phyloP scores from a whole-genome alignment of 371 early-diverging fungal genomes.

The Mucor circinelloides region DNA sequence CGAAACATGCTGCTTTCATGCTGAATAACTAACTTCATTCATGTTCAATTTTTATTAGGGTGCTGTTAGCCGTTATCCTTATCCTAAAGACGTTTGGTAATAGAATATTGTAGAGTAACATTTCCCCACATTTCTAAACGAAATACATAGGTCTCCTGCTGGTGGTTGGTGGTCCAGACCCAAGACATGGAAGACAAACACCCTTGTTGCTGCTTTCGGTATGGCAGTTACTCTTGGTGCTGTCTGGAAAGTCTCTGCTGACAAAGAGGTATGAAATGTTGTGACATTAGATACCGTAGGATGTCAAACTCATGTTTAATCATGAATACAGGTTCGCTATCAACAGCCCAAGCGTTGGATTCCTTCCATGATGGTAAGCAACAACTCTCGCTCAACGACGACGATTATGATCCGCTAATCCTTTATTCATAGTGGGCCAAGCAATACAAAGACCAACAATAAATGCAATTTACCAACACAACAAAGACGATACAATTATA shows the following conservation, averaged over 20 bases:
- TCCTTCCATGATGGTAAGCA: constrained; percentile 74
- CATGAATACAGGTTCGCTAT: constrained; percentile 52
- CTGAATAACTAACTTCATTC: neutral
- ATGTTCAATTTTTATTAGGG: constrained; percentile 12
- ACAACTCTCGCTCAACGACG: neutral
- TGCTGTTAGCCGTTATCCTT: constrained; percentile 55
- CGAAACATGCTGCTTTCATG: neutral
- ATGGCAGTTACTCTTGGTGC: constrained; percentile 64
- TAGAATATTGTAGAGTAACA: neutral
- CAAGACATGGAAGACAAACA: constrained; percentile 81
- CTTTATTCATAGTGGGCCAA: constrained; percentile 64
- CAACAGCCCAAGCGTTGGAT: constrained; percentile 79
- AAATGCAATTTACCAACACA: constrained; percentile 9
- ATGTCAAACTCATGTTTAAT: neutral
- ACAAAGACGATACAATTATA: neutral
- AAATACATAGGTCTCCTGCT: constrained; percentile 62
- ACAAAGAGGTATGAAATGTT: constrained; percentile 66
- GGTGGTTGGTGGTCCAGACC: constrained; percentile 94
- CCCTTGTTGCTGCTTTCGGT: constrained; percentile 69
- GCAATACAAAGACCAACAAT: constrained; percentile 66
- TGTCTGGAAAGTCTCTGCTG: constrained; percentile 80
- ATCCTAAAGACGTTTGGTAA: constrained; percentile 59
- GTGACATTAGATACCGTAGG: neutral
- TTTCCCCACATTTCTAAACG: neutral
- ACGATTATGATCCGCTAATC: neutral